A percentile compares a stretch with the other conserved stretches of the same genome.
Conservation (phyloP, 306 rosid genomes). For the Rosa chinensis region DNA sequence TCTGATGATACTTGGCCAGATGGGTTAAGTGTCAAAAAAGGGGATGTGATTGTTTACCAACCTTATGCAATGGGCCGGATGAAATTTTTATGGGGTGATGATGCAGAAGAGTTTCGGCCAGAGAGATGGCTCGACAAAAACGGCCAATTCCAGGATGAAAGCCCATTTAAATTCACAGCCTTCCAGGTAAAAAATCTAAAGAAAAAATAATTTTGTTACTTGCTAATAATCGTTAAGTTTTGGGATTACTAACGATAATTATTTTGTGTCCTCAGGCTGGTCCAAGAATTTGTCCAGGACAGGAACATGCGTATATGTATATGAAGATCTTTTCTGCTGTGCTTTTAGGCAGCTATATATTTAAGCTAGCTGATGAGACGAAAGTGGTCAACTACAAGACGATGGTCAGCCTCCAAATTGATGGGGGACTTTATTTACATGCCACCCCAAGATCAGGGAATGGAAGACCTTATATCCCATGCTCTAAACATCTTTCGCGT, state of each 20-base stretch:
- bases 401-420: constrained; percentile 25
- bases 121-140: constrained; percentile 37
- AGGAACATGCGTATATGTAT: constrained; percentile 1
- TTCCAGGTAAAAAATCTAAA: constrained; percentile 22
- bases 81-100: constrained; percentile 38
- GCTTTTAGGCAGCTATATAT: background rate
- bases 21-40: constrained; percentile 31
- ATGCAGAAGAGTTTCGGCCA: constrained; percentile 38
- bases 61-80: constrained; percentile 43
- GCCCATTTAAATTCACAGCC: constrained; percentile 36
- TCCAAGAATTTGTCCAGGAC: constrained; percentile 7
- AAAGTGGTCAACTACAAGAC: constrained; percentile 13
- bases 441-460: background rate
- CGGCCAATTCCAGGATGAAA: constrained; percentile 31
- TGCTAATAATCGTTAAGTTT: background rate
- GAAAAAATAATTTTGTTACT: background rate
- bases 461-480: constrained; percentile 10
- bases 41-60: constrained; percentile 13
- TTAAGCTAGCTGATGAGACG: constrained; percentile 7
- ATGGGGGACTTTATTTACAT: constrained; percentile 16
- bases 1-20: constrained; percentile 30
- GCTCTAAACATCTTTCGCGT: background rate
- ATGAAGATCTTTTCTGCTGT: constrained; percentile 15
- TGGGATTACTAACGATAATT: background rate
- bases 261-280: constrained; percentile 3